Base-by-base conservation (phyloP, 176 grass and related monocot species). In the Musa troglodytarum region DNA sequence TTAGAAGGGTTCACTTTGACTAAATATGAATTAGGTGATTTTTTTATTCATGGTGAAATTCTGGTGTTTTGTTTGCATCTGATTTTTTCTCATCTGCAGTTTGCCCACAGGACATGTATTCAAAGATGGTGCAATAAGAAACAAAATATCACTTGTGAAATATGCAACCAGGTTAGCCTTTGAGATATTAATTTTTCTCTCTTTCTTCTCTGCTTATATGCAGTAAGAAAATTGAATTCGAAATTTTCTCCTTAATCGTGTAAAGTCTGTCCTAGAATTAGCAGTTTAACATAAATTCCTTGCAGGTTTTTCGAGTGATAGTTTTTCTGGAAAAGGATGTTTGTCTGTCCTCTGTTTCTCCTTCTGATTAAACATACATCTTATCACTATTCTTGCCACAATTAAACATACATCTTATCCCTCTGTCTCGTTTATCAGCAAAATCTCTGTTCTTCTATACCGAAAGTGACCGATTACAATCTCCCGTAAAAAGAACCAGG, bases 91-190 rank as follows among this genome's bases (percentile, higher is more conserved):
- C 19, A 11, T 71, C 76, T 87, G 68, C 86, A 94, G 95, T 99
- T 94, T 71, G 96, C 91, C 14, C 96, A 99, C 75, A 88, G 91
- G 84, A 99, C 92, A 78, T 99, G 96, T 81, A 95, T 99, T 76
- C 91, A 99, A 80, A 94, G 86, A 84, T 99, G 96, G 96, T 99
- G 96, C 83, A 87, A 94, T 74, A 99, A 99, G 81, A 99, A 99
- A 77, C 91, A 91, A 52, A 86, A 93, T 72, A 94, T 99, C 72
- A 99, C 88, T 74, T 99, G 95, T 82, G 95, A 99, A 89, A 99
- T 94, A 76, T 99, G 95, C 81, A 99, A 89, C 71, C 95, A 99
- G 91, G 95, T 99, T 13, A 53, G 62, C 76, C 14, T 71, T 76
- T 86, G 28, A 72, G 26, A 53, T 50, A 13, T 77, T 67, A 63